Evolutionary conservation across 306 rosid genomes (phyloP), one percentile per base, ranked within the genome.

Genomic region (Glycine soja): DNA sequence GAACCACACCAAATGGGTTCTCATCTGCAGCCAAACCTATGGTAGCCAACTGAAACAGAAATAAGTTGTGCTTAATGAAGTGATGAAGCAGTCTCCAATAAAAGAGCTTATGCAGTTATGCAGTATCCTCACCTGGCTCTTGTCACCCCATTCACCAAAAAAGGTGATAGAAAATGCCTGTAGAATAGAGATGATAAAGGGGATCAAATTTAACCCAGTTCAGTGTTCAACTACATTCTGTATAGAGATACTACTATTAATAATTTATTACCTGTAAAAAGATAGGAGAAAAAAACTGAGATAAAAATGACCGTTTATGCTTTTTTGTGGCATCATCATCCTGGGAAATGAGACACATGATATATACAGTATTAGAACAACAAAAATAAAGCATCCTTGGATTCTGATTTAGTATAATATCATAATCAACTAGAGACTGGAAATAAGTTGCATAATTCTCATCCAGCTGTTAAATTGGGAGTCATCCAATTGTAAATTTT

Each of bases 111-210:
- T 51, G 77, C 30, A 24, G 30, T 24, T 24, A 24, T 24, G 30
- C 69, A 75, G n/a, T 52, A 79, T 46, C 51, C 85, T 89, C 82
- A 95, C 98, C 95, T 95, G 98, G 83, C 98, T 95, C 88, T 88
- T 95, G 91, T 95, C 97, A 76, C 97, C 97, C 98, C 98, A 95
- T 89, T 95, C 98, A 61, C 98, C 98, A n/a, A 95, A 95, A 78
- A 95, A 95, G 0, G 89, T 92, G 85, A 95, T 90, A 54, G 98
- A 95, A 89, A 95, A 95, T 75, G 97, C 98, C 97, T 95, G 88
- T 51, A 82, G 42, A 43, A 75, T 59, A 64, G 76, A 69, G 61
- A 74, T 47, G 52, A 70, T 74, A 71, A 81, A 79, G 36, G 64
- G 53, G 63, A 70, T 82, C 74, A 82, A 72, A 45, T 51, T 67